Evolutionary conservation across 1,284 basidiomycete species (phyloP), one percentile per base, ranked within the genome.

Genomic region (Ceratobasidium sp.): DNA sequence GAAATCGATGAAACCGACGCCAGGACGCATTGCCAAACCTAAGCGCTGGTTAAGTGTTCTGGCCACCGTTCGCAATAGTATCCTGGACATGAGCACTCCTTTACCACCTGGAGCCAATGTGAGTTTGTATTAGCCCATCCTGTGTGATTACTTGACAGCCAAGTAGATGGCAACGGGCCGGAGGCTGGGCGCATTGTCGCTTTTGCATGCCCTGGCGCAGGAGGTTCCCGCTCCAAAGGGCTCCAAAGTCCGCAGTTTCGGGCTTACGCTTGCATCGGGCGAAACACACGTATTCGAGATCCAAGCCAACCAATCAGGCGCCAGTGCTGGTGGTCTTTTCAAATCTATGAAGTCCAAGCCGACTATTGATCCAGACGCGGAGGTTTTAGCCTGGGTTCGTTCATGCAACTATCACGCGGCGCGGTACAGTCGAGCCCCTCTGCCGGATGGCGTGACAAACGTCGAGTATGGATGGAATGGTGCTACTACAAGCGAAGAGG

Each of bases 401-500:
- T 64, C 74, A 10, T 77, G 74, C 65, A 77, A 77, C 42, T 77
- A 68, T 56, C 65, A 77, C 59, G 74, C 74, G n/a, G 74, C 74
- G 38, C 52, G 74, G 26, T 77, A 67, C 15, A 77, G 74, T 20
- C 74, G 74, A 38, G 74, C 74, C 9, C 74, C 74, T 3, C 56
- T 77, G 56, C 74, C 74, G 12, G 74, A 77, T 20, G 74, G 64
- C 23, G 74, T 77, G 20, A 67, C 65, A 13, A 77, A 77, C 44
- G 44, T 77, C 40, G 74, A 77, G 44, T 77, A 77, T 44, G 74
- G 74, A 13, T 77, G 74, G 74, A 77, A 77, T 28, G 74, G 65
- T 5, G 74, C 64, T 20, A 42, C 54, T 5, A 26, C 38, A 0
- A 46, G 23, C 5, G 74, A 77, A 10, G 74, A 77, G 7, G 74